Base-by-base conservation (phyloP, 2,329 filamentous ascomycete species). In the Penicillium sp. region DNA sequence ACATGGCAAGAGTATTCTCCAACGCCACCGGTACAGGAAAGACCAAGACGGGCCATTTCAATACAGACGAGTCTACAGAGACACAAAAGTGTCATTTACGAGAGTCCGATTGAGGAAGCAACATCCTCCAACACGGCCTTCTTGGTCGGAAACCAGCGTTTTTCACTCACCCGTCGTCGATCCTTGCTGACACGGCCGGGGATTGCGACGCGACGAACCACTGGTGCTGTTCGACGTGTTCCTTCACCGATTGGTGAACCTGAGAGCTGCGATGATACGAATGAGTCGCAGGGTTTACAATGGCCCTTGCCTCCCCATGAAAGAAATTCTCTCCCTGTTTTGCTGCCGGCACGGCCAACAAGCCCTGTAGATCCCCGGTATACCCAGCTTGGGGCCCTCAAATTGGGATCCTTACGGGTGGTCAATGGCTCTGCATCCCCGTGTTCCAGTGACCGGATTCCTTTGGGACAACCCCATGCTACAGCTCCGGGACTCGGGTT, bases 361-460 rank as follows among this genome's bases (percentile, higher is more conserved):
- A 52, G 71, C 60, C 51, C 71, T 51, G 34, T 64, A 44, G 53
- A 70, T 64, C 38, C 63, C 59, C 43, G 66, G 60, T 74, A 74
- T 51, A 72, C 71, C n/a, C 71, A 74, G 51, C 53, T 74, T n/a
- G 71, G 71, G 16, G 65, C 65, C 6, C 60, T 74, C n/a, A 73
- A 73, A 45, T 54, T 71, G 23, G 71, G 71, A 9, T 73, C 71
- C n/a, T 49, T 74, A 28, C 69, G 71, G 21, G 68, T 74, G 7
- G 71, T 74, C 6, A 74, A 74, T 50, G 68, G 69, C 5, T 68
- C 68, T 21, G 61, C 62, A n/a, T 74, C 71, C 10, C 70, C 71
- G 9, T 70, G 67, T 29, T 64, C 70, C 10, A 74, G 69, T 52
- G 68, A 73, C 26, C 65, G 68, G 21, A 56, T 61, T 39, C 62